Base-by-base conservation (phyloP, 2,329 filamentous ascomycete species). In the Phoma sp. region DNA sequence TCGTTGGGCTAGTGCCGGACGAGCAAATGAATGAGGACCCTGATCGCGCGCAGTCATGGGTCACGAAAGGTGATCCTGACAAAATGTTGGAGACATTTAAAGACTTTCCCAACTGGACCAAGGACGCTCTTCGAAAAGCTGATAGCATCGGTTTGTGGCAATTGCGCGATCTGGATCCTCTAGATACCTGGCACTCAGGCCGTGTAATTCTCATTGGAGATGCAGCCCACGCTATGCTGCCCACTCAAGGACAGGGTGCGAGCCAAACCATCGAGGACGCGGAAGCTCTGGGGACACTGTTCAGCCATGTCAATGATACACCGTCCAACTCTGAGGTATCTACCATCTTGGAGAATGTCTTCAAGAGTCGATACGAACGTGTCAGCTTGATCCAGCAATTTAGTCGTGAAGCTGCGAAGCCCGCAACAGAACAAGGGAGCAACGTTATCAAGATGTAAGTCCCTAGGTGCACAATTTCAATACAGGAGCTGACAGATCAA, bases 221-320 rank as follows among this genome's bases (percentile, higher is more conserved):
- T 65, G 82, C 82, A 3, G 83, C 82, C 1, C 83, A 86, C 67
- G 82, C 83, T 0, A 75, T 85, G 54, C 78, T 81, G 1, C 78
- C 83, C 1, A 80, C 77, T 7, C 79, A 79, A 1, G 82, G 82
- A 2, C 83, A 86, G 65, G 83, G 83, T 0, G 77, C 79, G 1
- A 81, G 78, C 5, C 82, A 85, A 67, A 81, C 81, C 0, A 67
- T 86, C 7, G 83, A 86, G 62, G 83, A 86, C 66, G 78, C 75
- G 0, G 79, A 83, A 59, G 74, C 78, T 2, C 70, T 85, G 9
- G 72, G 62, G 2, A 48, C 59, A 4, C 56, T 56, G 27, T 61
- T 65, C 29, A 9, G 24, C 6, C 46, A 60, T 25, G 52, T 68
- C n/a, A 54, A 25, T 7, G 53, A 36, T 0, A 40, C 42, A 24